Base-by-base conservation (phyloP, 768 basidiomycete genomes). In the Clitopilus hobsonii region DNA sequence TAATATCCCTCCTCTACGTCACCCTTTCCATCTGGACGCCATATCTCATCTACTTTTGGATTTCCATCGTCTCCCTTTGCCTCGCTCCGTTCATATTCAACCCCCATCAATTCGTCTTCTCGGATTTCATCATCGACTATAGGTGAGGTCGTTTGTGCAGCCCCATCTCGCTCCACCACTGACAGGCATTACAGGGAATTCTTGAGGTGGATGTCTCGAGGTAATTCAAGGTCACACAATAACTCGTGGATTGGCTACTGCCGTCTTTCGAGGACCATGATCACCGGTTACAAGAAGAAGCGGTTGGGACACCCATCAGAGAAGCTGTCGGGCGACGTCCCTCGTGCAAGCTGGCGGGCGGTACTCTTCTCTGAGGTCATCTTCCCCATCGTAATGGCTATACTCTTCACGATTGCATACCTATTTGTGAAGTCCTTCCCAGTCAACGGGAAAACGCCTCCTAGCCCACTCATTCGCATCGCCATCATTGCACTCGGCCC, bases 161-260 rank as follows among this genome's bases (percentile, higher is more conserved):
- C n/a, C 14, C 38, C 32, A 30, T 54, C 26, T n/a, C n/a, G n/a
- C n/a, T n/a, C n/a, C n/a, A n/a, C 32, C 23, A 20, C 23, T 58
- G 3, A 57, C 52, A 32, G 62, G n/a, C 49, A 32, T 26, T 27
- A 6, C 23, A 92, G 96, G 62, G 96, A 98, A 74, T 98, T 94
- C 75, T 74, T 99, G 60, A 84, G 97, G 59, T 99, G 97, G 97
- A 98, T 99, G 95, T 95, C 88, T 28, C 85, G 97, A 51, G 97
- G 97, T 53, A 99, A 99, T 75, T 98, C 97, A 32, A 82, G 94
- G 27, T 93, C 94, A 20, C 97, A 99, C 71, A 90, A 83, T 63
- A 99, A 98, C 70, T 97, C 96, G 4, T 99, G 97, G 97, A 96
- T 98, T 61, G 96, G 97, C 0, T 99, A 98, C 71, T 99, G 97